Evolutionary conservation across 441 rosid species (phyloP), one percentile per base, ranked within the genome.

Genomic region (Bruguiera hainesii): DNA sequence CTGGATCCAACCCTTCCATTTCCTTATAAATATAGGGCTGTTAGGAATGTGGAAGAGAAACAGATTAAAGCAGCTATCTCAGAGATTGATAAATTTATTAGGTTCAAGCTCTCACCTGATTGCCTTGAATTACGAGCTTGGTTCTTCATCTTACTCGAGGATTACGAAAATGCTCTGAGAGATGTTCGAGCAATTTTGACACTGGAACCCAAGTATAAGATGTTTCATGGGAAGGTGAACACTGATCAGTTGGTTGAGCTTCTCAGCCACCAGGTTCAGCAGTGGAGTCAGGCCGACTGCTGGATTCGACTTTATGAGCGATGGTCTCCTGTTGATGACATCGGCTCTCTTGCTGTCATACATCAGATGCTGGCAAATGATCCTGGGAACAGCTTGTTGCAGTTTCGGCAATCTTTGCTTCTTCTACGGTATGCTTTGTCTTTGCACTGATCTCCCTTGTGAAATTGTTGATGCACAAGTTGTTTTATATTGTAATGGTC

Each of bases 291-390:
- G 75, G 99, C 94, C 63, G 99, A 96, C 65, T 90, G 97, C 72
- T 96, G 98, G 99, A 86, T 92, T 87, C 89, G 90, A 71, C 87
- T 96, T 50, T 87, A 93, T 65, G 98, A 96, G 66, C 76, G 85
- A 28, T 96, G 99, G 98, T 96, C 99, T 30, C 78, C 79, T 35
- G 98, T 96, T 52, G 98, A 96, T 67, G 99, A 96, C 80, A 79
- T 96, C 26, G 98, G 97, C 58, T 96, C 96, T 46, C 72, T 96
- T 61, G 94, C 98, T 39, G 97, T 96, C 73, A 86, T 96, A 55
- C 98, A 96, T 69, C 91, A 87, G 31, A 96, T 96, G 99, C 83
- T 93, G 67, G 84, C 78, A 33, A 85, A 84, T 75, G 97, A 96
- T 78, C 97, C 96, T 0, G 91, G 89, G 63, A 92, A 84, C 71